These are phyloP conservation scores for Wickerhamiella vanderwaltii DNA, from an alignment of 805 yeast genomes.

Conservation along the genomic window DNA sequence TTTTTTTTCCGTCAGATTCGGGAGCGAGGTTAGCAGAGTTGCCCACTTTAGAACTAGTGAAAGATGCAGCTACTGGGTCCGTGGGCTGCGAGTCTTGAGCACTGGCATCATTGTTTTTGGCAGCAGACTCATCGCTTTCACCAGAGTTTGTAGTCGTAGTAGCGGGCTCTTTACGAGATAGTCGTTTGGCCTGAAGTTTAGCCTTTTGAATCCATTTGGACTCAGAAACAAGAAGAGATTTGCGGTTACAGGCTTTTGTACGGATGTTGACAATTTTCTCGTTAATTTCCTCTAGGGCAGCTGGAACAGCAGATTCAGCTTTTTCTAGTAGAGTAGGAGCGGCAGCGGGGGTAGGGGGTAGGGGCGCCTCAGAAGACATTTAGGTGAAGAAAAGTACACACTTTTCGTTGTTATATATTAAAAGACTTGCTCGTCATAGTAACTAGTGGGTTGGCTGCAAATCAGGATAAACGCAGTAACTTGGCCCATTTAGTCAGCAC, in stretches of 20 bases:
- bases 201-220: conserved; percentile 1
- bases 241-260: conserved; percentile 3
- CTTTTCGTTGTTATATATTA: too few species aligned
- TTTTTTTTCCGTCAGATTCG: neutral
- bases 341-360: neutral
- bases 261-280: neutral
- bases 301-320: conserved; percentile 1
- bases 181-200: conserved; percentile 4
- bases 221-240: neutral
- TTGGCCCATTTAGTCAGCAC: too few species aligned
- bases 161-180: neutral
- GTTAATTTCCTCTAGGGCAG: neutral
- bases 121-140: neutral
- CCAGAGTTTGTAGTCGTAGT: neutral
- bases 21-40: neutral
- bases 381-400: neutral
- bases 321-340: conserved; percentile 3
- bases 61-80: too few species aligned
- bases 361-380: conserved; percentile 2
- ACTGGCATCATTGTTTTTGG: neutral
- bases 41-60: neutral
- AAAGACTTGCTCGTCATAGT: too few species aligned
- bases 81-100: too few species aligned
- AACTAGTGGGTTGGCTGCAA: too few species aligned
- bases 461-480: too few species aligned